Evolutionary conservation across 1,284 basidiomycete genomes (phyloP).

Genomic region (Stygiomarasmius scandens): DNA sequence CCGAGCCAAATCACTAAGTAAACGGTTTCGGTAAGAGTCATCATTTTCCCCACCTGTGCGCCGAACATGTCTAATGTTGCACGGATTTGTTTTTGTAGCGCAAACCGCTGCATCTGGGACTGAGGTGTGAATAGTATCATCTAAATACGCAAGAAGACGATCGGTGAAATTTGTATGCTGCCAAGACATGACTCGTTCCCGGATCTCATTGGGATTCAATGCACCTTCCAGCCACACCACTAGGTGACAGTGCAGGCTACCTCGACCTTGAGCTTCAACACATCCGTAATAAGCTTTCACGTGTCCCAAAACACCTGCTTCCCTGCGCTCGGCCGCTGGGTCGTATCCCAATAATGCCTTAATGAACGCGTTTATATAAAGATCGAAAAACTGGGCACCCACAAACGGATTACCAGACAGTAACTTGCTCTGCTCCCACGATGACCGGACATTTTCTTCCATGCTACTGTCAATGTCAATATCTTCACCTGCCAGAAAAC

Average conservation of each 20-base stretch:
- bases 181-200: conserved; percentile 19
- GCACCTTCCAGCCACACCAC: conserved; percentile 43
- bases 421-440: conserved; percentile 29
- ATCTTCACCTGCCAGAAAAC: conserved; percentile 34
- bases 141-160: conserved; percentile 22
- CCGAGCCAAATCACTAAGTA: conserved; percentile 27
- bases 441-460: too few species aligned
- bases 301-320: conserved; percentile 35
- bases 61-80: too few species aligned
- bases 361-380: conserved; percentile 40
- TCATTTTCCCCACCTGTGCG: too few species aligned
- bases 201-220: conserved; percentile 37
- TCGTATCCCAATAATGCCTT: conserved; percentile 27
- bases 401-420: conserved; percentile 38
- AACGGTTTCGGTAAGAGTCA: not conserved
- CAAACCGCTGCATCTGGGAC: too few species aligned
- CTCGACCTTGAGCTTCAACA: conserved; percentile 45
- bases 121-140: conserved; percentile 30
- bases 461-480: too few species aligned
- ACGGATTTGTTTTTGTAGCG: conserved; percentile 2
- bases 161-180: conserved; percentile 24
- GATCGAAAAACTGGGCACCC: conserved; percentile 39
- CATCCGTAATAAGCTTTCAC: conserved; percentile 42
- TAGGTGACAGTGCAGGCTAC: conserved; percentile 46
- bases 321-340: conserved; percentile 16